Conservation (phyloP, 1,284 basidiomycete species). For the Coriolopsis trogii region DNA sequence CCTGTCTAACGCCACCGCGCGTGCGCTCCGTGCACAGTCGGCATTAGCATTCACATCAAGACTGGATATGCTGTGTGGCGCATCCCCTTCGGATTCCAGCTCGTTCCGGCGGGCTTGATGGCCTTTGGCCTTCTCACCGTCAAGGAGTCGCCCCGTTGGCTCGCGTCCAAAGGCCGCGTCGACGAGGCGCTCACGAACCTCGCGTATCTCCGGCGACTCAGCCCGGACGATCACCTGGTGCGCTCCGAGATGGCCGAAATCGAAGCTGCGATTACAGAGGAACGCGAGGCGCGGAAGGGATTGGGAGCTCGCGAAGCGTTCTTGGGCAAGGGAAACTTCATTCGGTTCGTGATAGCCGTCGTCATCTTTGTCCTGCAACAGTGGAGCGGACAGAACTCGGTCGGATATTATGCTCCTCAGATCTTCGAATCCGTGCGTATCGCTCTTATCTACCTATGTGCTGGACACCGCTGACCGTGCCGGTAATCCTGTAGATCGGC, state of each 20-base stretch:
- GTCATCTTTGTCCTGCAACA: slow-evolving; percentile 66
- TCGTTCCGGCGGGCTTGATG: slow-evolving; percentile 82
- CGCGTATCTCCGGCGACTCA: slow-evolving; percentile 60
- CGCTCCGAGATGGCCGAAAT: slow-evolving; percentile 62
- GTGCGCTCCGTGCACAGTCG: too few relatives aligned
- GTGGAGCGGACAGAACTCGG: slow-evolving; percentile 63
- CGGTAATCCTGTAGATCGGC: slow-evolving; percentile 51
- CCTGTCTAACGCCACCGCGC: too few relatives aligned
- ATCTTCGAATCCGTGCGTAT: slow-evolving; percentile 63
- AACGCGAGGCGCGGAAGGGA: slow-evolving; percentile 55
- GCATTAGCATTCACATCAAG: slow-evolving; percentile 57
- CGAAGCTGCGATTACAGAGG: slow-evolving; percentile 67
- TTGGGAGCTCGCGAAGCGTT: slow-evolving; percentile 66
- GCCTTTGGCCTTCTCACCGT: slow-evolving; percentile 71
- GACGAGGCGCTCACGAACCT: slow-evolving; percentile 39
- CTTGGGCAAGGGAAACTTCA: slow-evolving; percentile 73
- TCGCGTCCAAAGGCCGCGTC: slow-evolving; percentile 38
- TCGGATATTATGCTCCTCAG: slow-evolving; percentile 80
- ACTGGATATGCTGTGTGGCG: slow-evolving; percentile 61
- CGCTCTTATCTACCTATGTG: background rate
- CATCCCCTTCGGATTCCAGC: slow-evolving; percentile 75
- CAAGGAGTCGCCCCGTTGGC: slow-evolving; percentile 46
- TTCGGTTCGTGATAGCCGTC: slow-evolving; percentile 71
- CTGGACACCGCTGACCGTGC: background rate
- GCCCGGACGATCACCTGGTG: slow-evolving; percentile 49